Evolutionary conservation across 495 filamentous ascomycete genomes (phyloP), one percentile per base, ranked within the genome.

Genomic region (Penicillium simplicissimum): DNA sequence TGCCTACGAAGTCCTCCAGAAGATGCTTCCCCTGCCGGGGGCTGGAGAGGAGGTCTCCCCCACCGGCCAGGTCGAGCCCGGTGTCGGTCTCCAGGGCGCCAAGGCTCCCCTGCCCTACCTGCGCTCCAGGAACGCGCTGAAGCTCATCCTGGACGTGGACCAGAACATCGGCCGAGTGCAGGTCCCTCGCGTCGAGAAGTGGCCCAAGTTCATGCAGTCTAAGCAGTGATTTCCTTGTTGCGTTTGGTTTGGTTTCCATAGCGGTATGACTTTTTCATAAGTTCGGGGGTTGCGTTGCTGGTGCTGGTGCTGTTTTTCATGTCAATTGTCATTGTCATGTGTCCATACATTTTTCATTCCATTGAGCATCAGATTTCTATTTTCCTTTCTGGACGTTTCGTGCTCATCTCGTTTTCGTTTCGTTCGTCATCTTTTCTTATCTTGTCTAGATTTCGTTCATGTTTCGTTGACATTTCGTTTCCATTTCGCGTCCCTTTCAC

Each of bases 71-170:
- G 69, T 80, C 28, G 81, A 85, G 69, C 86, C 86, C 1, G 81
- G 77, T 35, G 71, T 88, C 10, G 85, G 86, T 9, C 64, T 88
- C 23, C 71, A 75, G 48, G 78, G 82, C 45, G 85, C 87, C 17
- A 87, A 79, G 54, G 86, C 87, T 17, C 84, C 90, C 42, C 83
- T 96, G 60, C 90, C 91, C 14, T 95, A 93, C 71, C 79, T 96
- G 61, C 82, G 95, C 65, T 96, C 90, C 71, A 79, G 93, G 55
- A 98, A 97, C 66, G 95, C 96, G n/a, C 77, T 98, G 65, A 98
- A 97, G 82, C 89, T 98, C 62, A 92, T 98, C 66, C 84, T 98
- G 35, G 95, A 98, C 70, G 78, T 98, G 54, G 93, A 98, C 66
- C 86, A 92, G 78, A 87, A 94, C 62, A 96, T 98, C 74, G 93